Evolutionary conservation across 306 rosid species (phyloP).

Genomic region (Alnus rubra): DNA sequence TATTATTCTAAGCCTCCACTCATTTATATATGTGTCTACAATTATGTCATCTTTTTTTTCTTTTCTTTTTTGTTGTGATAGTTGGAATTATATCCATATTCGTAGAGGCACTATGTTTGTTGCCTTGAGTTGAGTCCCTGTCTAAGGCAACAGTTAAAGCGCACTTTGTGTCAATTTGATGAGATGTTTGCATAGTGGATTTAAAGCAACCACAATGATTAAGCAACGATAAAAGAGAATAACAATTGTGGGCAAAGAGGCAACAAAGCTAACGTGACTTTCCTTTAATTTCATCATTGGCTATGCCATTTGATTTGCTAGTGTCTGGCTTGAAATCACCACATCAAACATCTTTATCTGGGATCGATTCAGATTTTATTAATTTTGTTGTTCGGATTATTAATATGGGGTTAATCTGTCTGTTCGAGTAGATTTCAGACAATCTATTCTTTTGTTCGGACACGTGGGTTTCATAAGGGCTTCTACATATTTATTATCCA

Average conservation of each 20-base stretch:
- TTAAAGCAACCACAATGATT: constrained; percentile 38
- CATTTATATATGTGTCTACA: constrained; percentile 11
- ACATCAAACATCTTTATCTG: background rate
- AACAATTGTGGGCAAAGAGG: constrained; percentile 44
- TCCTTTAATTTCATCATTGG: constrained; percentile 41
- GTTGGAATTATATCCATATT: constrained; percentile 25
- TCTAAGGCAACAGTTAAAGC: constrained; percentile 45
- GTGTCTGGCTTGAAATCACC: constrained; percentile 7
- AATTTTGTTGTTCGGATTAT: too few species aligned
- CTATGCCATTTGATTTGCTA: constrained; percentile 16
- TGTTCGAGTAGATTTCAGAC: too few species aligned
- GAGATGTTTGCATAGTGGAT: constrained; percentile 34
- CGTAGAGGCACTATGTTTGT: constrained; percentile 28
- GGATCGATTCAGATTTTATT: too few species aligned
- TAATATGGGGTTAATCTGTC: too few species aligned
- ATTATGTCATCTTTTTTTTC: constrained; percentile 13
- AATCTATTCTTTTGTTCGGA: too few species aligned
- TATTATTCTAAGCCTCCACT: constrained; percentile 26
- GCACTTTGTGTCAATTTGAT: constrained; percentile 40
- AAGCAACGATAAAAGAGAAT: constrained; percentile 31
- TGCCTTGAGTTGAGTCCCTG: constrained; percentile 18
- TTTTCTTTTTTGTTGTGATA: background rate
- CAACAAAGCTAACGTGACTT: constrained; percentile 45
- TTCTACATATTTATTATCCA: too few species aligned
- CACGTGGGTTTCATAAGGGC: too few species aligned